Base-by-base conservation (phyloP, 1,284 basidiomycete genomes). In the Coniophora puteana region DNA sequence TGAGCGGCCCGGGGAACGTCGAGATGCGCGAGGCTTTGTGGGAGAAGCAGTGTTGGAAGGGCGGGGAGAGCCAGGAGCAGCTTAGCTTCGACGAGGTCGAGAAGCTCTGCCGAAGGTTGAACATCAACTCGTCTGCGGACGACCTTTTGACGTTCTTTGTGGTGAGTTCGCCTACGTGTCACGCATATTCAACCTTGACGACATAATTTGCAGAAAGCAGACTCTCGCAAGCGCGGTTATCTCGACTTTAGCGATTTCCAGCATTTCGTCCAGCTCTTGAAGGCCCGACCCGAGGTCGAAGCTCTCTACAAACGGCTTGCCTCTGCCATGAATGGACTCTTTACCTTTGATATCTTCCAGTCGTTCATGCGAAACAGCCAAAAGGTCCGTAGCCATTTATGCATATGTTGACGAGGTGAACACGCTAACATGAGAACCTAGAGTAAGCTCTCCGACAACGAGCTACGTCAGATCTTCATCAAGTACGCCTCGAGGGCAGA, bases 221-320 rank as follows among this genome's bases (percentile, higher is more conserved):
- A 94, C 57, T 60, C 61, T 4, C 68, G 77, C 30, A 66, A 74
- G n/a, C 71, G 73, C 2, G 78, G 78, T 4, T 87, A 72, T 47
- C 78, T 99, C 28, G 83, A 93, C 61, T 93, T 94, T 57, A 58
- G 74, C 3, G 84, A 88, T 46, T 98, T 98, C 58, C 86, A 87
- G 48, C 69, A 70, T 12, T 93, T 98, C 48, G 89, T 97, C 50
- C 88, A 86, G 56, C 67, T 87, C 6, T 72, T 96, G 40, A 95
- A 95, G 58, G 72, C 77, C 2, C 76, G 94, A 16, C 81, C 84
- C 0, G 95, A 98, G 49, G 66, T 98, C 3, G 82, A 88, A 38
- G 54, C 67, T 2, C 58, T 93, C 2, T 85, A 82, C 59, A 73
- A 75, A 51, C 72, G 71, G 40, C 58, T 89, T 8, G 62, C 69